Conservation (phyloP, 441 rosid genomes). For the Viola pubescens region DNA sequence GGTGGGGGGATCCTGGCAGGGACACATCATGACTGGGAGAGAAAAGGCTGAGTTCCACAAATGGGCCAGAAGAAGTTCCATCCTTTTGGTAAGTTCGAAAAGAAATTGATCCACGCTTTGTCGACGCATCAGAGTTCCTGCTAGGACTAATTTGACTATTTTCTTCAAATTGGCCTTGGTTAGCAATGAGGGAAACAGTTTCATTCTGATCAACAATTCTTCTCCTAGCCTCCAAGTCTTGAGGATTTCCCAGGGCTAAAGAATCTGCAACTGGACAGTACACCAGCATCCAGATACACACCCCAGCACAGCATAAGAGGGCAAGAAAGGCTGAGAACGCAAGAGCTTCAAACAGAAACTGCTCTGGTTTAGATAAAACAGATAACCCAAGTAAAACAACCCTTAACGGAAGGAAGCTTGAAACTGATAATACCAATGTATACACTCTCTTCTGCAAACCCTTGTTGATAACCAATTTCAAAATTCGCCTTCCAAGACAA, state of each 20-base stretch:
- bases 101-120: slow-evolving; percentile 56
- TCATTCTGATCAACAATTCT: slow-evolving; percentile 55
- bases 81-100: slow-evolving; percentile 43
- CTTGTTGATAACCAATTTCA: slow-evolving; percentile 85
- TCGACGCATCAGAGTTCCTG: slow-evolving; percentile 51
- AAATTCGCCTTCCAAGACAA: slow-evolving; percentile 82
- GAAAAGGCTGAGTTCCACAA: slow-evolving; percentile 57
- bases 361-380: slow-evolving; percentile 61
- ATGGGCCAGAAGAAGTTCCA: slow-evolving; percentile 34
- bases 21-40: slow-evolving; percentile 47
- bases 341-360: slow-evolving; percentile 64
- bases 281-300: slow-evolving; percentile 73
- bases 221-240: slow-evolving; percentile 55
- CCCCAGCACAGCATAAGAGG: slow-evolving; percentile 61
- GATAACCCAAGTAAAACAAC: slow-evolving; percentile 78
- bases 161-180: slow-evolving; percentile 46
- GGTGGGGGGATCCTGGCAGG: slow-evolving; percentile 49
- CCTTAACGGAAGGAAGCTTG: slow-evolving; percentile 81
- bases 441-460: slow-evolving; percentile 86
- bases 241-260: slow-evolving; percentile 63
- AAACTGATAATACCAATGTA: slow-evolving; percentile 69
- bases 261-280: slow-evolving; percentile 88
- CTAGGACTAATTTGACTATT: slow-evolving; percentile 40
- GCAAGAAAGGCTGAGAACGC: slow-evolving; percentile 75
- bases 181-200: slow-evolving; percentile 52